Evolutionary conservation across 306 rosid genomes (phyloP), one percentile per base, ranked within the genome.

Genomic region (Quercus parvula): DNA sequence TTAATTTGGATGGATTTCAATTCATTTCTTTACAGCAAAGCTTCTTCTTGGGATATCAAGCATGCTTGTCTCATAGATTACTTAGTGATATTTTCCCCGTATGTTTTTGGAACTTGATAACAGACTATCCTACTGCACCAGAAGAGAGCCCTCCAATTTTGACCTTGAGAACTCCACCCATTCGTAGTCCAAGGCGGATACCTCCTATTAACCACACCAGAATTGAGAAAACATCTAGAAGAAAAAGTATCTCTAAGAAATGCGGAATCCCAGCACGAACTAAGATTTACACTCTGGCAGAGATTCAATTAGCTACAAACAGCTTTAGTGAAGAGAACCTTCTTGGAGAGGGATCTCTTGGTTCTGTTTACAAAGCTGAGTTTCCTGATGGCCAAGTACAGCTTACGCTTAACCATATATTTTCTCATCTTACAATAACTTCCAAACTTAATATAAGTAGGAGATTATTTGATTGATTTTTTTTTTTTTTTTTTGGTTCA

Each of bases 281-380:
- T n/a, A 93, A 90, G 78, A 79, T 82, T 75, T 91, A 86, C 81
- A 84, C 94, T 9, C 77, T 96, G 70, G 90, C 89, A 27, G 98
- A 93, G 84, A 81, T 96, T 86, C 93, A 91, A 87, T 87, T 86
- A 62, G 92, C 86, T 35, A 91, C 99, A 54, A 90, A 91, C 90
- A 88, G 87, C 86, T 93, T 93, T 78, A 79, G 79, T 19, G 89
- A 86, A 87, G 85, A 85, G 44, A 90, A 87, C 51, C 88, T 91
- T 84, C 83, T 96, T 9, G 99, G 98, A 18, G 94, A 90, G 73
- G 99, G 99, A 68, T 89, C 96, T 74, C 94, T 96, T 64, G 99
- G 99, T 75, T 84, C 94, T 15, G 94, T 93, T 82, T 96, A 89
- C 85, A 96, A 85, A 83, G 98, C 97, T 30, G 88, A 86, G 82